Evolutionary conservation across 2,329 filamentous ascomycete genomes (phyloP).

Genomic region (Venturia carpophila): DNA sequence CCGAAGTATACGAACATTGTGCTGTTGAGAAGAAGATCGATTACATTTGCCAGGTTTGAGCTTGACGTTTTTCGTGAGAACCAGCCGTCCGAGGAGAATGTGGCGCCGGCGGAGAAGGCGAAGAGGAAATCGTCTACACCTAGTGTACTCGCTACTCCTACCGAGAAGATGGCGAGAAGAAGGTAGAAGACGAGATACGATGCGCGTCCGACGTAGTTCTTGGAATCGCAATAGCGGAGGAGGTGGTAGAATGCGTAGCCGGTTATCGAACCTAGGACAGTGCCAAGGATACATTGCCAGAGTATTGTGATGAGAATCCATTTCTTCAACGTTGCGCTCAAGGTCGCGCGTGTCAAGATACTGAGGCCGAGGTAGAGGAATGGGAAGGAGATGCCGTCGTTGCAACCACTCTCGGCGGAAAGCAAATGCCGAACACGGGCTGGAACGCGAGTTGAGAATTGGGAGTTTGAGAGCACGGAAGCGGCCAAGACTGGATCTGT

Average conservation of each 20-base stretch:
- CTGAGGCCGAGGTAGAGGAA: constrained; percentile 49
- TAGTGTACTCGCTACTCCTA: constrained; percentile 45
- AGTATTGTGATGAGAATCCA: constrained; percentile 48
- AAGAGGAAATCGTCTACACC: constrained; percentile 51
- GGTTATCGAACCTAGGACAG: constrained; percentile 40
- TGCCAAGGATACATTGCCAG: constrained; percentile 47
- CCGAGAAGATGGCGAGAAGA: constrained; percentile 44
- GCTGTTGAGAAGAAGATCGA: constrained; percentile 49
- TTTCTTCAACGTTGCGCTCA: constrained; percentile 38
- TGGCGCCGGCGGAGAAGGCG: constrained; percentile 48
- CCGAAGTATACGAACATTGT: constrained; percentile 51
- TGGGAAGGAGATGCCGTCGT: constrained; percentile 49
- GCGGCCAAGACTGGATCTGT: constrained; percentile 51
- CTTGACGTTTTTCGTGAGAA: constrained; percentile 41
- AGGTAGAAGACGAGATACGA: constrained; percentile 50
- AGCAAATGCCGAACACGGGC: constrained; percentile 45
- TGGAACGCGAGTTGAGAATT: constrained; percentile 46
- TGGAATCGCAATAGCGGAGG: constrained; percentile 40
- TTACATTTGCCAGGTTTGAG: constrained; percentile 41
- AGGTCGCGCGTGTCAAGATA: constrained; percentile 34
- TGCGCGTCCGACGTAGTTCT: constrained; percentile 41
- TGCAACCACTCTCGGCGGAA: constrained; percentile 48
- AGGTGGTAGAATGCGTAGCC: constrained; percentile 42
- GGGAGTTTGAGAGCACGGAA: constrained; percentile 45
- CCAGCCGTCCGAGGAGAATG: constrained; percentile 48